Percentiles rank a stretch among this genome's conserved stretches.
Conservation (phyloP, 371 early-diverging fungal genomes). For the Circinella minor region DNA sequence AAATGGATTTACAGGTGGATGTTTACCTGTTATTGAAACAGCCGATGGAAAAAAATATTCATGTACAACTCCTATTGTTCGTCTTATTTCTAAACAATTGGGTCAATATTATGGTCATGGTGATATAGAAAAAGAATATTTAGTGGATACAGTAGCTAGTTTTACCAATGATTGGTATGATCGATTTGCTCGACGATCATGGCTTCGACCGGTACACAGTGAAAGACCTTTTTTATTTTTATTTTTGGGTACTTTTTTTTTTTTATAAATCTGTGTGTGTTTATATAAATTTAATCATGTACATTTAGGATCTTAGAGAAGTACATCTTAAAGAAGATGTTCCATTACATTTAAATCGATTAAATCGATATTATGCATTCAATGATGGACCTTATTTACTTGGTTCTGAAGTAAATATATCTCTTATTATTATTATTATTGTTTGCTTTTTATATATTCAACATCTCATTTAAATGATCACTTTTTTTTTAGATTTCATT, state of each 20-base stretch:
- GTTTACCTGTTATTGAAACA: not conserved
- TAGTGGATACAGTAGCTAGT: not conserved
- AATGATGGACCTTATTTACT: not conserved
- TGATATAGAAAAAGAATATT: not conserved
- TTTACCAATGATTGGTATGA: constrained; percentile 2
- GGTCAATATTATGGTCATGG: not conserved
- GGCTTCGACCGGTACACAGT: not conserved
- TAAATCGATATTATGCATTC: not conserved
- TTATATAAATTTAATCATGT: too few relatives aligned
- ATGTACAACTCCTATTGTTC: not conserved
- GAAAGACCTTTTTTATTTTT: too few relatives aligned
- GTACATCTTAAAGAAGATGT: not conserved
- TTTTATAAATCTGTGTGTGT: too few relatives aligned
- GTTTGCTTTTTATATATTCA: too few relatives aligned
- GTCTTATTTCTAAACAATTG: not conserved
- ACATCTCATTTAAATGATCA: not conserved
- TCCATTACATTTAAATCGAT: not conserved
- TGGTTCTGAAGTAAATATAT: not conserved
- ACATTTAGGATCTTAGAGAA: not conserved
- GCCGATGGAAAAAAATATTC: constrained; percentile 1
- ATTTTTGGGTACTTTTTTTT: too few relatives aligned
- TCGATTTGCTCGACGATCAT: not conserved
- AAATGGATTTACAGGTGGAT: not conserved
- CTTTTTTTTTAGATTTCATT: not conserved
- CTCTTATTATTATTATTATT: too few relatives aligned